Evolutionary conservation across 1,284 basidiomycete species (phyloP).

Genomic region (Malassezia vespertilionis): DNA sequence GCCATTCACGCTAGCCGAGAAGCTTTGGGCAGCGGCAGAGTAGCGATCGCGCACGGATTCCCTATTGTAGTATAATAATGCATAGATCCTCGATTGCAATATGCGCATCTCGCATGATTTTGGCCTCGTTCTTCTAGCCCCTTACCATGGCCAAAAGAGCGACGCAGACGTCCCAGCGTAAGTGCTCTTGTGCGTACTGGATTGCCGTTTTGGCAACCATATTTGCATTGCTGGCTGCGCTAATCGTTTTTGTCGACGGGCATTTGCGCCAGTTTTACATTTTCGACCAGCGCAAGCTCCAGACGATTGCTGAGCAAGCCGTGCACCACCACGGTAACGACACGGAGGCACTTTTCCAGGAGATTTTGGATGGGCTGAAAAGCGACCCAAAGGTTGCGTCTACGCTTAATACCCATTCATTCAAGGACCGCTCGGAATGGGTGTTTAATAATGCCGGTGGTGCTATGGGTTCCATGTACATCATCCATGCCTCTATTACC

Average conservation of each 20-base stretch:
- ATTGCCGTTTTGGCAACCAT: constrained; percentile 8
- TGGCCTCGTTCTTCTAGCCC: background rate
- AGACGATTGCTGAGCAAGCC: constrained; percentile 27
- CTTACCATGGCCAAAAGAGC: background rate
- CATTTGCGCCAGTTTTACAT: constrained; percentile 32
- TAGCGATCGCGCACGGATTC: constrained; percentile 1
- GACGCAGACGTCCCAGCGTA: background rate
- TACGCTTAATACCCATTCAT: constrained; percentile 35
- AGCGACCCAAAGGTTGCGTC: constrained; percentile 31
- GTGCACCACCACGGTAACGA: constrained; percentile 30
- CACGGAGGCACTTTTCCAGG: constrained; percentile 36
- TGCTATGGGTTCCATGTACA: constrained; percentile 93
- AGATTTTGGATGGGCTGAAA: constrained; percentile 30
- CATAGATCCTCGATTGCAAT: background rate
- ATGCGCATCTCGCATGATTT: background rate
- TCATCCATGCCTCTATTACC: constrained; percentile 86
- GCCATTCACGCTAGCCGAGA: constrained; percentile 22
- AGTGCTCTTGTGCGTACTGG: background rate
- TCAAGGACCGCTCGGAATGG: constrained; percentile 60
- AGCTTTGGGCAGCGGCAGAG: constrained; percentile 31
- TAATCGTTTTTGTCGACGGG: constrained; percentile 4
- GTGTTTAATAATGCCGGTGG: constrained; percentile 96
- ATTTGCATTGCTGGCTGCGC: constrained; percentile 2
- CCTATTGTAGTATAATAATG: background rate
- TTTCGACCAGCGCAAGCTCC: constrained; percentile 34